These are phyloP conservation scores for Phytophthora fragariae DNA, from an alignment of 352 stramenopile species.

Conservation along the genomic window DNA sequence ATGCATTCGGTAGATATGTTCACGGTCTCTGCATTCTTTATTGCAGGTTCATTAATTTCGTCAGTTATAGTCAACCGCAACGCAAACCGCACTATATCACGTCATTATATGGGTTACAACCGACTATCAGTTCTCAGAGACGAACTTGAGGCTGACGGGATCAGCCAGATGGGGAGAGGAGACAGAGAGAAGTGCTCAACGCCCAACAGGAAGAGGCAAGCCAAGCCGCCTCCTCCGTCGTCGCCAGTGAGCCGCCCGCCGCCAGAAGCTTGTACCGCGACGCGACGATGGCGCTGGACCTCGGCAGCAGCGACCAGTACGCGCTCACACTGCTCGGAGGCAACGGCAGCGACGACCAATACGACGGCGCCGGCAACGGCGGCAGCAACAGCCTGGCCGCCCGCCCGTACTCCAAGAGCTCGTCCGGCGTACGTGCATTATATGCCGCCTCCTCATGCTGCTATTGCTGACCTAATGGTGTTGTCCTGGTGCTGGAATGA, in stretches of 20 bases:
- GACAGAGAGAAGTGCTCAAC: slow-evolving; percentile 9
- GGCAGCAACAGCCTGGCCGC: slow-evolving; percentile 35
- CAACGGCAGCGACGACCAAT: slow-evolving; percentile 69
- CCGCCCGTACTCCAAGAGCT: slow-evolving; percentile 70
- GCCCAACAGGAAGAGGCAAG: slow-evolving; percentile 6
- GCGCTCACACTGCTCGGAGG: slow-evolving; percentile 63
- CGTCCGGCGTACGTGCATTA: slow-evolving; percentile 48
- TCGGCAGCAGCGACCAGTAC: slow-evolving; percentile 50
- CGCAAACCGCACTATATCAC: too few relatives aligned
- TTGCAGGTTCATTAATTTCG: too few relatives aligned
- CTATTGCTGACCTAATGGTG: background rate
- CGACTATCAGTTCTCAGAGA: too few relatives aligned
- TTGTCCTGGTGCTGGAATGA: background rate
- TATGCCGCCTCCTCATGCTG: background rate
- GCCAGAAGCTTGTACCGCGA: background rate
- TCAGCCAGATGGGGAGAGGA: slow-evolving; percentile 12
- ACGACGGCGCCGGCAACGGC: slow-evolving; percentile 36
- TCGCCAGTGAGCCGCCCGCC: background rate
- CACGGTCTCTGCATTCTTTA: too few relatives aligned
- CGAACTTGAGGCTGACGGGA: slow-evolving; percentile 4
- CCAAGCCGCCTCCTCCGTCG: background rate
- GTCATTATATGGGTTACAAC: too few relatives aligned
- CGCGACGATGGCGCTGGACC: slow-evolving; percentile 46
- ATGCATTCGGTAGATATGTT: too few relatives aligned
- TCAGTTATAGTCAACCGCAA: too few relatives aligned